These are phyloP conservation scores for Tephrocybe sp. DNA, from an alignment of 768 basidiomycete species.

Conservation along the genomic window DNA sequence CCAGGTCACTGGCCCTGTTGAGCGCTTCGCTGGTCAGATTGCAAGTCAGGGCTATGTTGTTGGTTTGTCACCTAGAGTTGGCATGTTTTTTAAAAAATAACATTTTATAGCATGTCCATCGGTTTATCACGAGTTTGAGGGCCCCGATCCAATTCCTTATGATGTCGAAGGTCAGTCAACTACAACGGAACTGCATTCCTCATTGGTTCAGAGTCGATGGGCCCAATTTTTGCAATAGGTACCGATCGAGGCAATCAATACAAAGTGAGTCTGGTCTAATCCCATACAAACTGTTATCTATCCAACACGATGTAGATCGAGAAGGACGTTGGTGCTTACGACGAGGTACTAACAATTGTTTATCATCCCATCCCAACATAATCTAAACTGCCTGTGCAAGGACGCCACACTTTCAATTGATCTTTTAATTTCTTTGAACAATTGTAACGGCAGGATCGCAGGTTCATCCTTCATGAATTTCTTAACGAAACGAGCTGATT, in stretches of 20 bases:
- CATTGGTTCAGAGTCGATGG: not conserved
- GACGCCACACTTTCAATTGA: conserved; percentile 80
- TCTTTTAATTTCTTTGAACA: conserved; percentile 63
- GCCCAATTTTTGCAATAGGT: conserved; percentile 39
- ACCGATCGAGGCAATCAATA: conserved; percentile 91
- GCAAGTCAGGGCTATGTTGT: conserved; percentile 85
- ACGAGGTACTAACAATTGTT: conserved; percentile 55
- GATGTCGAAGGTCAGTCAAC: conserved; percentile 65
- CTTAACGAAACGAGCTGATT: not conserved
- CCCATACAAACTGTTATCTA: not conserved
- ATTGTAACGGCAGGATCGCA: conserved; percentile 91
- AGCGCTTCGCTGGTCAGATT: conserved; percentile 85
- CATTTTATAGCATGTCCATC: conserved; percentile 67
- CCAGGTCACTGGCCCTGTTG: conserved; percentile 96
- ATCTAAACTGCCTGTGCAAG: conserved; percentile 31
- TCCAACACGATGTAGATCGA: conserved; percentile 55
- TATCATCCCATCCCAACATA: not conserved
- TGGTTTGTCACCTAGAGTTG: conserved; percentile 42
- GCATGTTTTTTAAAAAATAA: not conserved
- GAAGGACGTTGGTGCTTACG: conserved; percentile 84
- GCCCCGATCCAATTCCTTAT: conserved; percentile 85
- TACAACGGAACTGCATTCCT: not conserved
- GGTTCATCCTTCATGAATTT: conserved; percentile 34
- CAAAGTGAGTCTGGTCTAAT: conserved; percentile 57
- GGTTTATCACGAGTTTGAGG: conserved; percentile 89